A percentile compares a stretch with the other conserved stretches of the same genome.
Conservation (phyloP, 2,329 filamentous ascomycete species). For the Ambrosiella cleistominuta region DNA sequence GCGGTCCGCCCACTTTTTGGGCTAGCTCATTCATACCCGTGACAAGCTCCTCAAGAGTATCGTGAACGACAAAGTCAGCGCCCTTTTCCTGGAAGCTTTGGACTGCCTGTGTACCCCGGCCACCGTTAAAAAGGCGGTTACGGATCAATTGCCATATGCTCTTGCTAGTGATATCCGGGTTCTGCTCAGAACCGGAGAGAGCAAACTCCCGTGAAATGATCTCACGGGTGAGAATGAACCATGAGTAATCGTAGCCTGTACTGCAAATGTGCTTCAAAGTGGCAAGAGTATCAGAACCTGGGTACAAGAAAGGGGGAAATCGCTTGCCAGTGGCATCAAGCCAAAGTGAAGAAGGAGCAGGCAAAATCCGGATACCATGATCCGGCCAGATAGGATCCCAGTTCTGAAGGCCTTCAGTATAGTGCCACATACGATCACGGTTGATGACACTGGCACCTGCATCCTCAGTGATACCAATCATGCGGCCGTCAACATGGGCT, state of each 20-base stretch:
- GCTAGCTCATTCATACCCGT: slow-evolving; percentile 41
- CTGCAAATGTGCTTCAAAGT: slow-evolving; percentile 41
- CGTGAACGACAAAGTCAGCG: slow-evolving; percentile 40
- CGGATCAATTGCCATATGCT: slow-evolving; percentile 33
- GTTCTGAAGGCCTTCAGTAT: slow-evolving; percentile 44
- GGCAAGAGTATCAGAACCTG: slow-evolving; percentile 38
- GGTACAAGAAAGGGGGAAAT: slow-evolving; percentile 37
- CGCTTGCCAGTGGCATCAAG: slow-evolving; percentile 42
- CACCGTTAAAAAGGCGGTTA: slow-evolving; percentile 29
- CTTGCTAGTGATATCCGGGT: slow-evolving; percentile 41
- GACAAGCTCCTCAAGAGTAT: slow-evolving; percentile 37
- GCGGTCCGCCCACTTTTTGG: slow-evolving; percentile 26
- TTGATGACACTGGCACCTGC: slow-evolving; percentile 40
- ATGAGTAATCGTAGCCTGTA: slow-evolving; percentile 45
- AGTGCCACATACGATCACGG: slow-evolving; percentile 49
- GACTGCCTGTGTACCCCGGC: slow-evolving; percentile 34
- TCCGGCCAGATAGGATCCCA: slow-evolving; percentile 45
- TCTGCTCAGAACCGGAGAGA: slow-evolving; percentile 45
- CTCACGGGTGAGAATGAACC: slow-evolving; percentile 41
- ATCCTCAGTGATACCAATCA: slow-evolving; percentile 37
- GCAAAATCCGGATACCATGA: slow-evolving; percentile 43
- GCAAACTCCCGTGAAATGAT: slow-evolving; percentile 46
- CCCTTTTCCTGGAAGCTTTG: slow-evolving; percentile 42
- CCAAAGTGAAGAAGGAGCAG: slow-evolving; percentile 44
- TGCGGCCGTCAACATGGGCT: slow-evolving; percentile 45